Evolutionary conservation across 768 basidiomycete species (phyloP), one percentile per base, ranked within the genome.

Genomic region (Agaricus subrufescens): DNA sequence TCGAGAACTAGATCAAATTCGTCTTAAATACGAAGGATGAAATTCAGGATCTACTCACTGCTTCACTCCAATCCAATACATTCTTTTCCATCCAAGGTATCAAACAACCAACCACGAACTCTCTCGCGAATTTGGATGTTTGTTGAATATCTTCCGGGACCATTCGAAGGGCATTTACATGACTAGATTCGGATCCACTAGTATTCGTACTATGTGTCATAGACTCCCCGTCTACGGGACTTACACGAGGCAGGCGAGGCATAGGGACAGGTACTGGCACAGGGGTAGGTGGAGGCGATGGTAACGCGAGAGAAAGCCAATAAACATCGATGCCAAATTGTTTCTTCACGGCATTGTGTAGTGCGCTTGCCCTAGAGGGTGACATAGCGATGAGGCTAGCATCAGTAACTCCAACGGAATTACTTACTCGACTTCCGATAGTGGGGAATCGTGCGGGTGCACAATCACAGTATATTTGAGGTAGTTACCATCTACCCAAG

Each of bases 21-120:
- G 10, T 5, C 4, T 31, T 30, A 30, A 15, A 19, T 23, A 19
- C 50, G 34, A 25, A 19, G 40, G 12, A 50, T 29, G 27, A 46
- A 9, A 42, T n/a, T 50, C 39, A 51, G 47, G 10, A 34, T 11
- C 5, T 34, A 67, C 73, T 46, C 63, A 89, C 87, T 56, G 77
- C 77, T 73, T 98, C 95, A 66, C 97, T 98, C 92, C 94, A 96
- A 60, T 96, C 91, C 46, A 92, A 62, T 4, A 95, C 89, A 68
- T 86, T 87, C 64, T 87, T 91, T 72, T 98, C 96, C 92, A 98
- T 95, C 91, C 91, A 98, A 1, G 95, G 95, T 2, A 98, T 69
- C 45, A 98, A 70, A 65, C 90, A 94, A 84, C 90, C 92, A 10
- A 87, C 85, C 3, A 92, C 77, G 62, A 98, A 88, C 68, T 97